Base-by-base conservation (phyloP, 2,329 filamentous ascomycete species). In the Fusarium longipes region DNA sequence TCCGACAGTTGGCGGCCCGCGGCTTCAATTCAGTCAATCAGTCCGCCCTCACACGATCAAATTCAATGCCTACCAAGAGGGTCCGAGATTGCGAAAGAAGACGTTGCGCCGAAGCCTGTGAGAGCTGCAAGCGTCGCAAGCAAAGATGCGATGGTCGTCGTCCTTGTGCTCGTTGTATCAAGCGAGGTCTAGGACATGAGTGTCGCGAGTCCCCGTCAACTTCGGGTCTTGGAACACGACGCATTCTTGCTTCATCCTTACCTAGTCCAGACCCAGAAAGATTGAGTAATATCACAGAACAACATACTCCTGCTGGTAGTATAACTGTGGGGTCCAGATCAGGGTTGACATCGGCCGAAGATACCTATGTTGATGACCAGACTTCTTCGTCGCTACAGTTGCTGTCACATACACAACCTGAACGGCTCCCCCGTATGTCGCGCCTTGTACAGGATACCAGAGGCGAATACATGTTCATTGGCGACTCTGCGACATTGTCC, bases 401-500 rank as follows among this genome's bases (percentile, higher is more conserved):
- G n/a, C 67, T 73, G 17, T 65, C 70, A 2, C 58, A 70, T 20
- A 69, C 70, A 24, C 70, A 68, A 43, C 70, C 70, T 15, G 70
- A 71, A 7, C 50, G 56, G n/a, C 58, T 73, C 35, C 71, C 71
- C 17, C 70, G 68, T 1, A 73, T 73, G 71, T 77, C 77, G 10
- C 69, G 77, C 1, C 70, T 78, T 12, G 67, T 78, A 8, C 70
- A 77, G 36, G 76, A 77, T 30, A 75, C 71, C 8, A 69, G 74
- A 33, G 76, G 75, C 17, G 74, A 71, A 29, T 76, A 76, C 65
- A 76, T 79, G 69, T 79, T 78, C 44, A 74, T 79, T 27, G 77
- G 77, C n/a, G 77, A 78, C 60, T 76, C 77, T 18, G 76, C 76
- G 9, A 77, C 75, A 6, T 29, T 78, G 8, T 76, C 75, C 0